Base-by-base conservation (phyloP, 768 basidiomycete species). In the Hygrophorus russula region DNA sequence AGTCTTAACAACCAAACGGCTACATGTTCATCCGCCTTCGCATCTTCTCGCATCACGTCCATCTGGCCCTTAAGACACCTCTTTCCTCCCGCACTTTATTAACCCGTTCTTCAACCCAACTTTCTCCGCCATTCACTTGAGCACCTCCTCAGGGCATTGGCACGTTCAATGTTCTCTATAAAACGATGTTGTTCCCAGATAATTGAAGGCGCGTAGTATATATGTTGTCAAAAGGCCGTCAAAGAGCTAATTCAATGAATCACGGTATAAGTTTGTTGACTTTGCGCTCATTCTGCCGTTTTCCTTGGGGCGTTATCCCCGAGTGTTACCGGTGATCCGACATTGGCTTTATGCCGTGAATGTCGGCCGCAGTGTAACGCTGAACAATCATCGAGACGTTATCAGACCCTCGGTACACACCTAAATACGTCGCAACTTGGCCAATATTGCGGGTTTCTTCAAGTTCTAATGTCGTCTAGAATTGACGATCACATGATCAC, bases 121-220 rank as follows among this genome's bases (percentile, higher is more conserved):
- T 30, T 52, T 56, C 39, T 61, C 54, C 15, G 45, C 50, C 41
- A 49, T 51, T 39, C 51, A 55, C 14, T 33, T 35, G n/a, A 32
- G 17, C n/a, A 29, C 11, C 20, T 39, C 45, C 5, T 47, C 51
- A 69, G 50, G 2, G 18, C 45, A 12, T 62, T 57, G 29, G 66
- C 51, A 7, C 59, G 62, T 20, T 63, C 59, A 17, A 66, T 48
- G 45, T 61, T 61, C 13, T 65, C 61, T 42, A 57, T 58, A 43
- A 65, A 70, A 3, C 61, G 60, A 15, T 58, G 44, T 29, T 65
- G 66, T 2, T 62, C 53, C 1, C 61, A 58, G 29, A 68, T 64
- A 24, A 73, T 55, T 6, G 57, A 54, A 5, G 61, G 54, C 43
- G 71, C 69, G 24, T 73, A 71, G n/a, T n/a, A 9, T 56, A 58